These are phyloP conservation scores for Mallotus nudiflorus DNA, from an alignment of 345 rosid genomes.

Conservation along the genomic window DNA sequence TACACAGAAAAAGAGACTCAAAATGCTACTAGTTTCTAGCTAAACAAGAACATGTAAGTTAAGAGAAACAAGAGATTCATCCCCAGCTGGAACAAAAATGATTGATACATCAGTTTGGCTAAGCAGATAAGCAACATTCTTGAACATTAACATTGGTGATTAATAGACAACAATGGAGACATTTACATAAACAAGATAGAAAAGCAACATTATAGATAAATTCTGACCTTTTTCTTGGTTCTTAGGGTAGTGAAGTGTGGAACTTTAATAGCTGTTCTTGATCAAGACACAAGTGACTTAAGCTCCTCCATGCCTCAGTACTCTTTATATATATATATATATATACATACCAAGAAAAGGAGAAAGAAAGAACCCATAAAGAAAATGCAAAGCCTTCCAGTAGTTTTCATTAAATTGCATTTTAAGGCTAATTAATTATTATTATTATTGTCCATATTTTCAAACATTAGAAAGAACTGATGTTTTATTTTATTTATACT, in stretches of 20 bases:
- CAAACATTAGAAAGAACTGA: background rate
- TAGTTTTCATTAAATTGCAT: background rate
- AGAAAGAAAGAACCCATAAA: background rate
- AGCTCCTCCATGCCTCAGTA: slow-evolving; percentile 17
- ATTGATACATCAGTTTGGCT: background rate
- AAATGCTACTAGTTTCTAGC: background rate
- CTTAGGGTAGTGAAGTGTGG: slow-evolving; percentile 6
- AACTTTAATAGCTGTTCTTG: slow-evolving; percentile 2
- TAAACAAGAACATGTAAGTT: too few relatives aligned
- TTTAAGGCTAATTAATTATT: slow-evolving; percentile 9
- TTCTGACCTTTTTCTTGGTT: slow-evolving; percentile 22
- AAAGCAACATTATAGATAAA: background rate
- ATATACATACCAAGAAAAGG: slow-evolving; percentile 8
- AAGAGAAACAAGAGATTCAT: background rate
- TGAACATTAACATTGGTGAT: background rate
- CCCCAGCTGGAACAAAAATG: background rate
- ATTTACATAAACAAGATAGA: background rate
- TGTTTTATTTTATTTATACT: too few relatives aligned
- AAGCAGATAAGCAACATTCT: slow-evolving; percentile 1
- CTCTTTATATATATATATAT: too few relatives aligned
- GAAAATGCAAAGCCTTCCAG: background rate
- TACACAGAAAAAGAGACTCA: background rate
- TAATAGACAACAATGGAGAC: background rate
- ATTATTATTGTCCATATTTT: slow-evolving; percentile 5
- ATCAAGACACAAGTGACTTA: slow-evolving; percentile 11